Evolutionary conservation across 768 basidiomycete species (phyloP).

Genomic region (Naematelia encephala): DNA sequence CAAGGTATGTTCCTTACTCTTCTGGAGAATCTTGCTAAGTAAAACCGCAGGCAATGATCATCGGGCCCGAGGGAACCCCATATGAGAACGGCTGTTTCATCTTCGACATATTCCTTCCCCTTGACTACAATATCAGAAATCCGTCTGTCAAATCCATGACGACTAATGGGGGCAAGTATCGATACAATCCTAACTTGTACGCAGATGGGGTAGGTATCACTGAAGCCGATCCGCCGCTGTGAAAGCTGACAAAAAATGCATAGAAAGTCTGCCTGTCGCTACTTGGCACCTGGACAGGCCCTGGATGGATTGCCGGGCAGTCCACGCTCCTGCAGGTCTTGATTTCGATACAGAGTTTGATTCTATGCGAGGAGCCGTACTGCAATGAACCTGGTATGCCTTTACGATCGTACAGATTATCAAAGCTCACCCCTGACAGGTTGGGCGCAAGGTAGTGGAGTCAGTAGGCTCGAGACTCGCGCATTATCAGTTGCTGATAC

Average conservation of each 20-base stretch:
- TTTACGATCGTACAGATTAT: background rate
- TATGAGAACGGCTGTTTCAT: constrained; percentile 82
- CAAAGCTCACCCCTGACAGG: constrained; percentile 9
- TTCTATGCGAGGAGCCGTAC: constrained; percentile 89
- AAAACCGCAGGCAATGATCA: constrained; percentile 52
- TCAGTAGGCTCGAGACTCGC: constrained; percentile 3
- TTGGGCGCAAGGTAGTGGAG: constrained; percentile 23
- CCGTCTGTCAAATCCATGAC: constrained; percentile 70
- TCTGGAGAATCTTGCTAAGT: background rate
- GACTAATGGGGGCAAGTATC: constrained; percentile 49
- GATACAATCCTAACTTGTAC: constrained; percentile 93
- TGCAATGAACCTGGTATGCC: constrained; percentile 79
- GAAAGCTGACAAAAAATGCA: constrained; percentile 48
- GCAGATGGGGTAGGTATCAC: constrained; percentile 56
- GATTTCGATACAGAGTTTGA: constrained; percentile 95
- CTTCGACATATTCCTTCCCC: constrained; percentile 85
- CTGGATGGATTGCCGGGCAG: constrained; percentile 87
- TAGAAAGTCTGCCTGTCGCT: constrained; percentile 85
- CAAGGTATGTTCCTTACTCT: constrained; percentile 9
- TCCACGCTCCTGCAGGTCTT: constrained; percentile 87
- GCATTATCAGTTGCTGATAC: constrained; percentile 1
- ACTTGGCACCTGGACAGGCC: constrained; percentile 87
- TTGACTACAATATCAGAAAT: constrained; percentile 78
- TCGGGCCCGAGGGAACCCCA: constrained; percentile 91
- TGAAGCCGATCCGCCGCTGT: too few relatives aligned